A percentile compares a stretch with the other conserved stretches of the same genome.
Evolutionary conservation across 2,329 filamentous ascomycete genomes (phyloP).

Genomic region (Ophiostoma ulmi): DNA sequence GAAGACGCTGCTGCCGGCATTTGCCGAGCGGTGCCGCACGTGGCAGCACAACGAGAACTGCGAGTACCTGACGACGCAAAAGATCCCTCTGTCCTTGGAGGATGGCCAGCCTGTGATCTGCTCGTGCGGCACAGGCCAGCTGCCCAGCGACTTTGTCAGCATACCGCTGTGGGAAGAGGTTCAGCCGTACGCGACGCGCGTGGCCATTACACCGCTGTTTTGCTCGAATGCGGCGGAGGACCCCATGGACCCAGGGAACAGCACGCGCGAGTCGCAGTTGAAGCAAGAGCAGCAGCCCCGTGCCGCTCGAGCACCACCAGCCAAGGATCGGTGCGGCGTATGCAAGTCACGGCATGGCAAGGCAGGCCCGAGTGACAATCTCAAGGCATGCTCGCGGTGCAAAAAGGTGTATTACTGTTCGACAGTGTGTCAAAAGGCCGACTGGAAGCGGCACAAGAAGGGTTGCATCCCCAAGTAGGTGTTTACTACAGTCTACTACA

Average conservation of each 20-base stretch:
- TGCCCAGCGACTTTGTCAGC: constrained; percentile 39
- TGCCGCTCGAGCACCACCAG: no score
- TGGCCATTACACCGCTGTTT: constrained; percentile 53
- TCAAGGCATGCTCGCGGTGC: constrained; percentile 40
- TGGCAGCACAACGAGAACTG: constrained; percentile 42
- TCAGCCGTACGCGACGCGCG: constrained; percentile 44
- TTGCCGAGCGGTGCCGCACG: constrained; percentile 47
- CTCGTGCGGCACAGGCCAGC: constrained; percentile 41
- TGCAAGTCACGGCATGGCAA: constrained; percentile 34
- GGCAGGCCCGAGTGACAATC: not conserved
- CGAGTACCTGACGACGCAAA: constrained; percentile 36
- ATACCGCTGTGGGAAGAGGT: constrained; percentile 43
- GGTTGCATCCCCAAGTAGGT: constrained; percentile 34
- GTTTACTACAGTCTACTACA: no score
- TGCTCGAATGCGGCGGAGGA: not conserved
- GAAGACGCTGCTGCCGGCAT: constrained; percentile 42
- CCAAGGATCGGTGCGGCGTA: constrained; percentile 30
- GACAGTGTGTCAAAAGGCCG: constrained; percentile 47
- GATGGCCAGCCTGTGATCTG: constrained; percentile 35
- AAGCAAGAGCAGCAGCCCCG: not conserved
- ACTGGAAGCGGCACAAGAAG: constrained; percentile 50
- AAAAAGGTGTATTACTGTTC: constrained; percentile 46
- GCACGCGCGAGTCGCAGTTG: not conserved
- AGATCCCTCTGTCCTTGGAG: constrained; percentile 38
- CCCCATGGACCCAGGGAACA: not conserved